These are phyloP conservation scores for Botrytis sinoallii DNA, from an alignment of 2,329 filamentous ascomycete species.

Conservation along the genomic window DNA sequence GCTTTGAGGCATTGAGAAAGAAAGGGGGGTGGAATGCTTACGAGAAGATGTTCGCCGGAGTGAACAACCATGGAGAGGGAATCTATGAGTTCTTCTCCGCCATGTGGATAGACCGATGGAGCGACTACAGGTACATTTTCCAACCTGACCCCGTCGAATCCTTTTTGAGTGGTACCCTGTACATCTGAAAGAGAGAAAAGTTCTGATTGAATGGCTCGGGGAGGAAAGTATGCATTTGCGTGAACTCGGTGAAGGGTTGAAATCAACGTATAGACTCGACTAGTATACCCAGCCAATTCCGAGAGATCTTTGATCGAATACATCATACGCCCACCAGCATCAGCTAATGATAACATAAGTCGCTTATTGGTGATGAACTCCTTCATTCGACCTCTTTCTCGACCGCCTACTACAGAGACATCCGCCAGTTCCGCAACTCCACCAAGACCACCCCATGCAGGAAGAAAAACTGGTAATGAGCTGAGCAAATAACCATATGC, in stretches of 20 bases:
- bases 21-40: constrained; percentile 37
- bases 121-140: constrained; percentile 93
- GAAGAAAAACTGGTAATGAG: constrained; percentile 88
- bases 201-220: constrained; percentile 65
- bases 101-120: constrained; percentile 80
- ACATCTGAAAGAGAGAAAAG: constrained; percentile 87
- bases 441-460: constrained; percentile 85
- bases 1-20: neutral
- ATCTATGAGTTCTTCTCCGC: constrained; percentile 87
- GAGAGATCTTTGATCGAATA: constrained; percentile 98
- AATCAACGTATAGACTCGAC: constrained; percentile 91
- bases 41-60: constrained; percentile 83
- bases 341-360: constrained; percentile 93
- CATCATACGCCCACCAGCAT: constrained; percentile 98
- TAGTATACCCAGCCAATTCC: constrained; percentile 93
- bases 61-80: constrained; percentile 86
- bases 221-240: constrained; percentile 78
- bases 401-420: constrained; percentile 49
- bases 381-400: constrained; percentile 87
- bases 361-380: constrained; percentile 99
- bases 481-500: constrained; percentile 94
- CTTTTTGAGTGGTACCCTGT: constrained; percentile 89
- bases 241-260: constrained; percentile 92
- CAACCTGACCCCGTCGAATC: constrained; percentile 89
- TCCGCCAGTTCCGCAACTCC: constrained; percentile 65